Evolutionary conservation across 305 asterid genomes (phyloP), one percentile per base, ranked within the genome.

Genomic region (Ruellia speciosa): DNA sequence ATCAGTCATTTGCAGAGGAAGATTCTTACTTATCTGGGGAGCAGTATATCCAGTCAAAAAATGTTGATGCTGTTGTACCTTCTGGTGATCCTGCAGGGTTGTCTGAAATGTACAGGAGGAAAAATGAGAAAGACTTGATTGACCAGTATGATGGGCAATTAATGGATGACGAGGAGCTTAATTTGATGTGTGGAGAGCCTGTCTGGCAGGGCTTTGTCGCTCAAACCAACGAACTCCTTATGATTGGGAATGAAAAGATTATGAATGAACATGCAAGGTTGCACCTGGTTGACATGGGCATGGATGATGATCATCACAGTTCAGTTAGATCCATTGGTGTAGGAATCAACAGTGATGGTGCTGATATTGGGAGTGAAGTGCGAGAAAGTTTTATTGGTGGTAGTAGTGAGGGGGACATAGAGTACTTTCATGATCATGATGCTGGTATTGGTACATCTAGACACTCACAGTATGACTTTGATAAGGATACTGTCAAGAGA

Each of bases 321-420:
- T 92, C 99, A 6, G 96, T 92, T 62, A 77, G 99, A 76, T 92
- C 99, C 12, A 92, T 92, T 71, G 99, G 99, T n/a, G 99, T 92
- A 17, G 97, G 99, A 60, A 86, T 92, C 68, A 88, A 82, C 70
- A 82, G 94, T 66, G 96, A 92, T 70, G 87, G 76, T 65, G 98
- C 96, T 65, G 95, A 88, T 56, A 66, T 88, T 45, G 96, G 96
- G 65, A 87, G 96, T 56, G 96, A 90, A 75, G 85, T 83, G 72
- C 78, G 87, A 63, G 94, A 83, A 62, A 83, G 94, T 76, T 77
- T 90, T 81, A 79, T 85, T 64, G 96, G 94, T 62, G 95, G 90
- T 65, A 86, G 93, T 78, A 88, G 86, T 66, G 96, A 88, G 59
- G 96, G 90, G 59, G 94, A 84, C 69, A 19, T 69, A 18, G 95